Evolutionary conservation across 1,284 basidiomycete species (phyloP), one percentile per base, ranked within the genome.

Genomic region (Sutorius eximius): DNA sequence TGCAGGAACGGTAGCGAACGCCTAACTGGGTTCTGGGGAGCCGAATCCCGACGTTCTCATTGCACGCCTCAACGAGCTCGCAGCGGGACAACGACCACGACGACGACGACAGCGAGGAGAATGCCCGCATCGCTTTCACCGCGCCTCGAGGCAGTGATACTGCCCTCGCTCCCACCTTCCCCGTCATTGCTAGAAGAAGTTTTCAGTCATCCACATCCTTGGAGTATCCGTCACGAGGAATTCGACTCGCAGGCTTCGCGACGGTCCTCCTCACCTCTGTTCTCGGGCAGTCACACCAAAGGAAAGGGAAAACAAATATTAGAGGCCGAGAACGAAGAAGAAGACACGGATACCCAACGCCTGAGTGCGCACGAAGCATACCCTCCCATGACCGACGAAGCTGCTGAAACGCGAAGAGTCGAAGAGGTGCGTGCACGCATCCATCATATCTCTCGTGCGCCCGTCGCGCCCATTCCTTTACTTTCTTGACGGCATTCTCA

Each of bases 381-480:
- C 62, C 87, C 89, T 2, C 88, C 89, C 5, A 79, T 68, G 46
- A 82, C 75, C 40, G 84, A 87, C 57, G 83, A 84, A 33, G 78
- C 78, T 36, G 77, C 79, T 50, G 89, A 91, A 60, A 82, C 86
- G 37, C 79, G 82, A 56, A 75, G 82, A 55, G 75, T 91, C 20
- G 78, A 84, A 73, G 86, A 91, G 82, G 89, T 87, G 69, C 55
- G 78, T 68, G 20, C 11, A 3, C 10, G 46, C 11, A 6, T 13
- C 37, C 18, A 40, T 36, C 9, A 13, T n/a, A 20, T 27, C 5
- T 20, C n/a, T 33, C 46, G 29, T n/a, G n/a, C 20, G 45, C 27
- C 38, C 20, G 12, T 27, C 44, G 11, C 16, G 11, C 22, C 27
- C 13, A 18, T 33, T 20, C 27, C 24, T 27, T 22, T 15, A 20